Percentiles rank a stretch among this genome's conserved stretches.
Conservation (phyloP, 768 basidiomycete species). For the Hygrophoropsis aurantiaca region DNA sequence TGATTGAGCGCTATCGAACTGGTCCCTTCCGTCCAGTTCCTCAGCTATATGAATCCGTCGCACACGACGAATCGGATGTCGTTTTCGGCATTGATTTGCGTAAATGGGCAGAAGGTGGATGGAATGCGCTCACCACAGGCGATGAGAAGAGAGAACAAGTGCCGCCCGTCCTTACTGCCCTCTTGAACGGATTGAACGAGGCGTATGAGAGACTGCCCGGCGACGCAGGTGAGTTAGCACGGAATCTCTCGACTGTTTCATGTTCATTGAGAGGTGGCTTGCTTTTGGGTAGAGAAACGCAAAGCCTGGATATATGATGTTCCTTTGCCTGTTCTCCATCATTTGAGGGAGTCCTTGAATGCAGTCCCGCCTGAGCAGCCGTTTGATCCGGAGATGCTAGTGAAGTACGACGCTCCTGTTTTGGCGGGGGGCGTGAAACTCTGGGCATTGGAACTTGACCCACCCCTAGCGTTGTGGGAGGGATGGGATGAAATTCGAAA, state of each 20-base stretch:
- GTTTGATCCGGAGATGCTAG: constrained; percentile 54
- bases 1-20: constrained; percentile 91
- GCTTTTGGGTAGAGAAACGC: constrained; percentile 61
- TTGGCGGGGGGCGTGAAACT: constrained; percentile 84
- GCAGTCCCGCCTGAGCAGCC: constrained; percentile 52
- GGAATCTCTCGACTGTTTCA: neutral
- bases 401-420: constrained; percentile 81
- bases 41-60: constrained; percentile 82
- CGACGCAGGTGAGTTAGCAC: constrained; percentile 55
- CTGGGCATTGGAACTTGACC: constrained; percentile 89
- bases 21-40: constrained; percentile 89
- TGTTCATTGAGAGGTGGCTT: constrained; percentile 3
- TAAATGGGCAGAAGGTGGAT: constrained; percentile 87
- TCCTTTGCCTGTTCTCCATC: constrained; percentile 79
- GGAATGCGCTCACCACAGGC: constrained; percentile 54
- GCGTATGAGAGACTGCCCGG: constrained; percentile 60
- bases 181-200: constrained; percentile 62
- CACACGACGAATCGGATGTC: constrained; percentile 81
- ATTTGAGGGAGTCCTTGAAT: constrained; percentile 83
- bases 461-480: constrained; percentile 82
- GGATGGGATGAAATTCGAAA: constrained; percentile 90
- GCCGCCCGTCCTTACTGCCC: constrained; percentile 70
- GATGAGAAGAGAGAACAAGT: constrained; percentile 61
- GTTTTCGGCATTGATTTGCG: constrained; percentile 91
- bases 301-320: constrained; percentile 96